phyloP scores from a whole-genome alignment of 768 basidiomycete species.

The Agrocybe pediades region DNA sequence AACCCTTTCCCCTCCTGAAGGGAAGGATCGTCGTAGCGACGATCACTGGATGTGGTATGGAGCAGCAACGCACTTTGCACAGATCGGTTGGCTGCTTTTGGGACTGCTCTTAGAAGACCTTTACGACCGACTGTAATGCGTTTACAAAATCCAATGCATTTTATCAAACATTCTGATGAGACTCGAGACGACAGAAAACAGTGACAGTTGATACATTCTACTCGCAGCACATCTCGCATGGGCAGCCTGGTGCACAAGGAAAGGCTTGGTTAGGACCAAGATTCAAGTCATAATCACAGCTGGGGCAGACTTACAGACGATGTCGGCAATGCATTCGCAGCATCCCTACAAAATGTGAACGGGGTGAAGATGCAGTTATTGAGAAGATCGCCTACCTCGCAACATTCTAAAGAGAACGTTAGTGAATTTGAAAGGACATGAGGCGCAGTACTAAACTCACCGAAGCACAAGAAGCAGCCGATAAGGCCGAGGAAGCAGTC shows the following conservation, averaged over 20 bases:
- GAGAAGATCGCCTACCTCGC: conserved; percentile 51
- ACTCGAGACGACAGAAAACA: not conserved
- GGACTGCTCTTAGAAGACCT: no score
- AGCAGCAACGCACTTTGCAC: no score
- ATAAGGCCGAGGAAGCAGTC: conserved; percentile 66
- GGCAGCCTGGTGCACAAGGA: conserved; percentile 59
- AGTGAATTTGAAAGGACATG: not conserved
- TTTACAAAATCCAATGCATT: not conserved
- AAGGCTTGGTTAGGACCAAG: not conserved
- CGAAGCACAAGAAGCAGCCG: conserved; percentile 75
- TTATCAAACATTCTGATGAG: not conserved
- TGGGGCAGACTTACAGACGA: conserved; percentile 55
- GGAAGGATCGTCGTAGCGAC: no score
- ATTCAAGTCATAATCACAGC: not conserved
- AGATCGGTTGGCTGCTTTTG: no score
- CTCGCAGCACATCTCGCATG: conserved; percentile 79
- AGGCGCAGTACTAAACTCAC: conserved; percentile 35
- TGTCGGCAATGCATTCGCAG: conserved; percentile 72
- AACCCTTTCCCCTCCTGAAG: no score
- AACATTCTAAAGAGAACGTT: conserved; percentile 53
- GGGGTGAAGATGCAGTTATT: not conserved
- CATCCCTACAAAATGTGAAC: conserved; percentile 45
- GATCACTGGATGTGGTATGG: no score
- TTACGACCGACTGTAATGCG: no score
- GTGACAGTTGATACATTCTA: not conserved